Conservation (phyloP, 805 yeast genomes). For the Candida maltosa region DNA sequence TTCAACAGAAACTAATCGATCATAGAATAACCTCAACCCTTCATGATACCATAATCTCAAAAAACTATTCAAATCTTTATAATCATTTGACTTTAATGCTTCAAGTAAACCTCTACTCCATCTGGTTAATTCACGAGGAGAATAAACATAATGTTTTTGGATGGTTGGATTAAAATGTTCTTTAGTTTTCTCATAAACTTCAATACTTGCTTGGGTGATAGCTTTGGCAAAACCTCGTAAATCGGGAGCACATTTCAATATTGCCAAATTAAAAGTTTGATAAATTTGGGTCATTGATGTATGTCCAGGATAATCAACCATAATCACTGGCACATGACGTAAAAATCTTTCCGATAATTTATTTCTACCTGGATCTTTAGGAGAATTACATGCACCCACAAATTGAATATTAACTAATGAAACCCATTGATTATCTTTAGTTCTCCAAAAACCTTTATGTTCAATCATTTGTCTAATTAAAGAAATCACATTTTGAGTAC, state of each 20-base stretch:
- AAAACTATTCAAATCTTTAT: slow-evolving; percentile 39
- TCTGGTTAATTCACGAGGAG: slow-evolving; percentile 89
- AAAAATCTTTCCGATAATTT: slow-evolving; percentile 57
- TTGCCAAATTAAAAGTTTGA: slow-evolving; percentile 49
- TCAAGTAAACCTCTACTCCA: slow-evolving; percentile 77
- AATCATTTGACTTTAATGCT: slow-evolving; percentile 37
- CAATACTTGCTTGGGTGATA: slow-evolving; percentile 65
- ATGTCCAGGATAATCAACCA: slow-evolving; percentile 76
- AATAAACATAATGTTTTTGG: slow-evolving; percentile 66
- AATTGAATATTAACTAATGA: slow-evolving; percentile 61
- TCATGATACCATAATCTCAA: slow-evolving; percentile 79
- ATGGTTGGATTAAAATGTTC: slow-evolving; percentile 29
- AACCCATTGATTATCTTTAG: slow-evolving; percentile 63
- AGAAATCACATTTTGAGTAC: slow-evolving; percentile 68
- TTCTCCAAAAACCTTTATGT: slow-evolving; percentile 74
- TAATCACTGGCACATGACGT: slow-evolving; percentile 60
- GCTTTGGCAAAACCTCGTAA: slow-evolving; percentile 50
- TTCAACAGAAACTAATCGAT: slow-evolving; percentile 49
- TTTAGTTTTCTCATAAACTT: slow-evolving; percentile 49
- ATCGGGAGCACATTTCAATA: slow-evolving; percentile 59
- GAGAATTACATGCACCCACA: slow-evolving; percentile 96
- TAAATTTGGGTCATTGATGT: slow-evolving; percentile 68
- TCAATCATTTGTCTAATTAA: slow-evolving; percentile 75
- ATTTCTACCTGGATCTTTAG: slow-evolving; percentile 74
- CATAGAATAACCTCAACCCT: slow-evolving; percentile 72